A percentile compares a stretch with the other conserved stretches of the same genome.
Conservation (phyloP, 2,329 filamentous ascomycete species). For the Ceratocystis ficicola region DNA sequence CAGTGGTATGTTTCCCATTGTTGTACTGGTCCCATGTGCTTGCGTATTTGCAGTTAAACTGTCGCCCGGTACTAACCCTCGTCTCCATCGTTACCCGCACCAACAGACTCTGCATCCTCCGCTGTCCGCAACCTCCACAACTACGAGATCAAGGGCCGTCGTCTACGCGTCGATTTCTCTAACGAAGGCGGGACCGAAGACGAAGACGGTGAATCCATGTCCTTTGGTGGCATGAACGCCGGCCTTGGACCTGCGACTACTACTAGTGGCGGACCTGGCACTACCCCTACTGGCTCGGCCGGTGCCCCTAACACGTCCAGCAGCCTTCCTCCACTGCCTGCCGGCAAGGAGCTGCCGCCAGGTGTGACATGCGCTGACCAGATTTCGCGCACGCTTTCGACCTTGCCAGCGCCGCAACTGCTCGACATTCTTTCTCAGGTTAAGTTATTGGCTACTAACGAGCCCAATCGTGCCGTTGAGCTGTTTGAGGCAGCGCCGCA, state of each 20-base stretch:
- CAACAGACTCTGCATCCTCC: conserved; percentile 64
- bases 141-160: conserved; percentile 86
- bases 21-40: too few relatives aligned
- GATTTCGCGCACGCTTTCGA: conserved; percentile 80
- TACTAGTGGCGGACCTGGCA: conserved; percentile 25
- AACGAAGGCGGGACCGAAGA: conserved; percentile 73
- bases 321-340: conserved; percentile 62
- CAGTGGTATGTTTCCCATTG: conserved; percentile 45
- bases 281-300: conserved; percentile 29
- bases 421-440: conserved; percentile 90
- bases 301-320: conserved; percentile 34
- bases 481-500: conserved; percentile 82
- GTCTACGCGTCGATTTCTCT: conserved; percentile 88
- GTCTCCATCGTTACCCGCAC: conserved; percentile 13
- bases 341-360: conserved; percentile 70
- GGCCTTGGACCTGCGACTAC: conserved; percentile 26
- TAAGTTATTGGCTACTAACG: conserved; percentile 73
- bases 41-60: background rate
- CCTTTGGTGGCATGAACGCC: conserved; percentile 16
- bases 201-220: conserved; percentile 35
- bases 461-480: conserved; percentile 73
- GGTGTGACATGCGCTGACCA: conserved; percentile 77
- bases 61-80: conserved; percentile 1
- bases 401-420: conserved; percentile 74
- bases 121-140: conserved; percentile 94